Conservation (phyloP, 164 flowering plant species). For the Santalum album region DNA sequence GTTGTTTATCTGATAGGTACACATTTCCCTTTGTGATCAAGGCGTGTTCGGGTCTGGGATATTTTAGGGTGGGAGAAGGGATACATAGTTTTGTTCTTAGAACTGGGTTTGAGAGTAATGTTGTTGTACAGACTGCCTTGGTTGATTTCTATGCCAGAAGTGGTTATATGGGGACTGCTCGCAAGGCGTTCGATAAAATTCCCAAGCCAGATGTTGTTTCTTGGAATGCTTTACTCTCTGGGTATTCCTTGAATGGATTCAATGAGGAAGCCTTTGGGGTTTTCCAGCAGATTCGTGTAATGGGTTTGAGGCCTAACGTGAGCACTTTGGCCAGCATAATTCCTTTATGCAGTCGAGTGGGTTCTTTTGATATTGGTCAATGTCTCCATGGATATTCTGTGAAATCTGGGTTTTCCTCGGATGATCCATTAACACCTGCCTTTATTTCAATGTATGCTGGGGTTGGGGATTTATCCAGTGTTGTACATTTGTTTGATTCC, state of each 20-base stretch:
- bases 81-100: conserved; percentile 23
- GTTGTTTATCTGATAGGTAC: conserved; percentile 22
- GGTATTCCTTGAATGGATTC: conserved; percentile 25
- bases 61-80: conserved; percentile 12
- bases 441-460: conserved; percentile 32
- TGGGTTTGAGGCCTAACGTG: conserved; percentile 28
- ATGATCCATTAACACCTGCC: conserved; percentile 28
- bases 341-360: conserved; percentile 24
- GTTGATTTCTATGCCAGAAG: conserved; percentile 27
- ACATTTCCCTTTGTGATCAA: conserved; percentile 35
- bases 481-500: conserved; percentile 23
- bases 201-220: conserved; percentile 31
- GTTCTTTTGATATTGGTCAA: conserved; percentile 14
- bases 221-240: conserved; percentile 33
- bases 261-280: conserved; percentile 18
- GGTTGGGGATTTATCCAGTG: conserved; percentile 16
- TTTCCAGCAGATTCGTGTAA: conserved; percentile 8
- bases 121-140: conserved; percentile 27
- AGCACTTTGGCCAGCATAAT: conserved; percentile 32
- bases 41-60: conserved; percentile 25
- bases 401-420: conserved; percentile 19
- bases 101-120: conserved; percentile 23
- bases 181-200: conserved; percentile 21
- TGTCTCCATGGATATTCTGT: conserved; percentile 25
- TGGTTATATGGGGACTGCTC: conserved; percentile 20